Evolutionary conservation across 2,329 filamentous ascomycete species (phyloP), one percentile per base, ranked within the genome.

Genomic region (Penicillium sp.): DNA sequence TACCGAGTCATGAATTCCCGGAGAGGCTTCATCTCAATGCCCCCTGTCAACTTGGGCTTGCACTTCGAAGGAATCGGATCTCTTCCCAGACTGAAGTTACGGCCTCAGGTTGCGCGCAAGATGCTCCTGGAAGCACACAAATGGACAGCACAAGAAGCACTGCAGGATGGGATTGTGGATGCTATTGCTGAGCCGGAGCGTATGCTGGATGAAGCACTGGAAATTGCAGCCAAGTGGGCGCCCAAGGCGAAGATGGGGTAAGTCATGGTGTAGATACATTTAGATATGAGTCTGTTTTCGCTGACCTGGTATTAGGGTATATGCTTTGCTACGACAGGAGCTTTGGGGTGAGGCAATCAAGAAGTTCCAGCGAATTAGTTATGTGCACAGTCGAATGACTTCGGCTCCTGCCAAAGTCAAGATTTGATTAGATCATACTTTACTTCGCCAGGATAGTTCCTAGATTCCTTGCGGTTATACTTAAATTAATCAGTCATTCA

Each of bases 21-120:
- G 45, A 73, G 78, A 15, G 78, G 78, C 33, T 80, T 78, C 65
- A 67, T 80, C 50, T 77, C 69, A 53, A 80, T 81, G 77, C 82
- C 81, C 0, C 81, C 82, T 0, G 79, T 84, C 0, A 76, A 83
- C 52, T 74, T 84, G 1, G 82, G 82, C 5, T 69, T 84, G 26
- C 80, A 83, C 59, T 84, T 84, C 56, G 78, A 79, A 14, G 82
- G 81, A 9, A 83, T 84, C 46, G 81, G 81, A 4, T 70, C 75
- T 3, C 71, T 84, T 6, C 79, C 80, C 2, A 74, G 81, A 1
- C 69, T 82, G 7, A 84, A 84, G 62, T 73, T 84, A 2, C 73
- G 68, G 0, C 79, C 81, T 9, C 73, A 77, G 44, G 67, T 83
- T n/a, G 80, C 81, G 14, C 69, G 80, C 4, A 82, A 81, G 62